Conservation (phyloP, 2,329 filamentous ascomycete genomes). For the Diaporthe sp. region DNA sequence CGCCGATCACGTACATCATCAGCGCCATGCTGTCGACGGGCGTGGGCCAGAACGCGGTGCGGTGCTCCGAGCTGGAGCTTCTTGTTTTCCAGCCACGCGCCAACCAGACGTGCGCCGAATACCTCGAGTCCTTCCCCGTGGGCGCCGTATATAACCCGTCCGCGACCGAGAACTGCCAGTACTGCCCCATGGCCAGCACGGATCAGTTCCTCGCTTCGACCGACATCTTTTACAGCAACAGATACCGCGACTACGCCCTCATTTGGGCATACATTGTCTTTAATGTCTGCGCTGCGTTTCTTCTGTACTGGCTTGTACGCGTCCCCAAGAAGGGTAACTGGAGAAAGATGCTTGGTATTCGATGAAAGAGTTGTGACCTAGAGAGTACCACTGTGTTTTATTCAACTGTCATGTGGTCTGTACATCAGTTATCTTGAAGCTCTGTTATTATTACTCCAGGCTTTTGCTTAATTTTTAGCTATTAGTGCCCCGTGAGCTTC, state of each 20-base stretch:
- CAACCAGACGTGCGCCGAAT: constrained; percentile 68
- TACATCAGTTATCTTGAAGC: background rate
- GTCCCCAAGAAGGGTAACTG: constrained; percentile 53
- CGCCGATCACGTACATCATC: constrained; percentile 81
- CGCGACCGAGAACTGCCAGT: constrained; percentile 47
- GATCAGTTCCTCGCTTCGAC: constrained; percentile 53
- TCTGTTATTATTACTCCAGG: background rate
- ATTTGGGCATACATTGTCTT: constrained; percentile 64
- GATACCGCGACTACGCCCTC: constrained; percentile 68
- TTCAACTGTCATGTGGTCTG: background rate
- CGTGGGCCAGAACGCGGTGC: constrained; percentile 71
- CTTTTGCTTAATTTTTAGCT: background rate
- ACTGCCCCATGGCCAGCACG: constrained; percentile 48
- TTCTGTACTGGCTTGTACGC: constrained; percentile 61
- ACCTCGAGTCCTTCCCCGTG: constrained; percentile 63
- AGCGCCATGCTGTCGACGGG: constrained; percentile 74
- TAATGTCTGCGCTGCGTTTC: constrained; percentile 61
- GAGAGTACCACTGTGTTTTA: background rate
- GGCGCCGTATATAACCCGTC: constrained; percentile 57
- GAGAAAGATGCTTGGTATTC: constrained; percentile 22
- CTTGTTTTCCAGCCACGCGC: constrained; percentile 71
- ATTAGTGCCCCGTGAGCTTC: background rate
- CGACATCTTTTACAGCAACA: constrained; percentile 58
- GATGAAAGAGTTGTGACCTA: background rate
- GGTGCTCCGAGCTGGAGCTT: constrained; percentile 75